Percentiles rank a stretch among this genome's conserved stretches.
phyloP scores from a whole-genome alignment of 2,329 filamentous ascomycete genomes.

The Sclerotinia spermophila region DNA sequence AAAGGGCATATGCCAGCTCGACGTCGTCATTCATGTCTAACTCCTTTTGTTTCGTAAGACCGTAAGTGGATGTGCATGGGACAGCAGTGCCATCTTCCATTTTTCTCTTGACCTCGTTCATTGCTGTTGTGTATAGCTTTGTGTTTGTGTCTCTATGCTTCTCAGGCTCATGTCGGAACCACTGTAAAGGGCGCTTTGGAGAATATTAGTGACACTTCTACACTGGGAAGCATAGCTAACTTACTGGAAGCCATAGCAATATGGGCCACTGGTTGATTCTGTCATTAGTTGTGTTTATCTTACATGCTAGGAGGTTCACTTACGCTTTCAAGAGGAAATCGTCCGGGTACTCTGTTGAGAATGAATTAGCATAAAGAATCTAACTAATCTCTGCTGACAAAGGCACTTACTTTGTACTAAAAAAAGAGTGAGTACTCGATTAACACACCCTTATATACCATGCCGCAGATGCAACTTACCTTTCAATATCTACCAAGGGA shows the following conservation, averaged over 20 bases:
- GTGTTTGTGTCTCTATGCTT: neutral
- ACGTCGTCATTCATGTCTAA: neutral
- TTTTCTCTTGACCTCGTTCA: neutral
- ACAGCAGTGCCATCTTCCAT: neutral
- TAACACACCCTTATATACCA: neutral
- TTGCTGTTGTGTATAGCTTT: neutral
- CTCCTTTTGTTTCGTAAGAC: neutral
- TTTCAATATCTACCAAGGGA: neutral
- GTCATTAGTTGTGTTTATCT: neutral
- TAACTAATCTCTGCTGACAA: neutral
- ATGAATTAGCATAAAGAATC: neutral
- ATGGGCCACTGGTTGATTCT: neutral
- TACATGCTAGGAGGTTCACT: neutral
- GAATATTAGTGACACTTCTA: neutral
- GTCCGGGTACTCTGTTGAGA: neutral
- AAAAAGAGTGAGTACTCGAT: neutral
- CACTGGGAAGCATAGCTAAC: neutral
- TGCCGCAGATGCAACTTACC: neutral
- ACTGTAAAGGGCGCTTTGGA: neutral
- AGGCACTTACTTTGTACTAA: neutral
- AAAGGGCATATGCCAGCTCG: neutral
- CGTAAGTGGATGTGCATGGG: conserved; percentile 2
- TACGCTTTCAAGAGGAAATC: neutral
- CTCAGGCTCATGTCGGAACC: neutral
- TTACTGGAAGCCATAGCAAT: neutral